A percentile compares a stretch with the other conserved stretches of the same genome.
Evolutionary conservation across 768 basidiomycete genomes (phyloP).

Genomic region (Termitomyces sp.): DNA sequence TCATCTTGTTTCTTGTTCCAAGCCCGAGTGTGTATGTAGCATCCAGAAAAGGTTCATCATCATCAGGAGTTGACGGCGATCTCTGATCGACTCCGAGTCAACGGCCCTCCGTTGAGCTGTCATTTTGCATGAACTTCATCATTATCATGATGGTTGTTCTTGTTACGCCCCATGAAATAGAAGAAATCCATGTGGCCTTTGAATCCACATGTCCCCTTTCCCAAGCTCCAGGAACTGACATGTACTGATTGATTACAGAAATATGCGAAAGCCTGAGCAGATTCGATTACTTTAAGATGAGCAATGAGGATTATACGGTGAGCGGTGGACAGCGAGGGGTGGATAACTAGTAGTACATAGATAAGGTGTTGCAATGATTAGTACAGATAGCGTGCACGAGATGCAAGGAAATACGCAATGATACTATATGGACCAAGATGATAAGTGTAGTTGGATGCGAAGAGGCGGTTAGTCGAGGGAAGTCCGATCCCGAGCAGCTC

Average conservation of each 20-base stretch:
- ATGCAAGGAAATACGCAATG: not conserved
- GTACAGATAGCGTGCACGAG: not conserved
- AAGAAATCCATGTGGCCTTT: not conserved
- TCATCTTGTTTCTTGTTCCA: not conserved
- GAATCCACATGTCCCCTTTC: not conserved
- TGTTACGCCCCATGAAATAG: not conserved
- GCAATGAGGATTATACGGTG: not conserved
- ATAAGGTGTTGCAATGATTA: not conserved
- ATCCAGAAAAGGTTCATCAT: not conserved
- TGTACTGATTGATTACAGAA: not conserved
- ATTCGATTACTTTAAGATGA: not conserved
- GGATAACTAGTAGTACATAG: not conserved
- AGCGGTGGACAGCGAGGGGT: not conserved
- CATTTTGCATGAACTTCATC: not conserved
- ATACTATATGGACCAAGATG: not conserved
- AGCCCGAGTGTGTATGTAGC: no score
- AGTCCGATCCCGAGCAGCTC: slow-evolving; percentile 29
- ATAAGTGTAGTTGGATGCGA: not conserved
- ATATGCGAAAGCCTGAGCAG: not conserved
- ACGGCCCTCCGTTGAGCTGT: not conserved
- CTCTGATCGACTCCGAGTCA: not conserved
- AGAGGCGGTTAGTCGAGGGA: slow-evolving; percentile 6
- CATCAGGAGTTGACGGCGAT: not conserved
- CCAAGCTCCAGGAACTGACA: not conserved
- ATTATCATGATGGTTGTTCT: not conserved